A percentile compares a stretch with the other conserved stretches of the same genome.
phyloP scores from a whole-genome alignment of 306 rosid genomes.

The Luffa acutangula region DNA sequence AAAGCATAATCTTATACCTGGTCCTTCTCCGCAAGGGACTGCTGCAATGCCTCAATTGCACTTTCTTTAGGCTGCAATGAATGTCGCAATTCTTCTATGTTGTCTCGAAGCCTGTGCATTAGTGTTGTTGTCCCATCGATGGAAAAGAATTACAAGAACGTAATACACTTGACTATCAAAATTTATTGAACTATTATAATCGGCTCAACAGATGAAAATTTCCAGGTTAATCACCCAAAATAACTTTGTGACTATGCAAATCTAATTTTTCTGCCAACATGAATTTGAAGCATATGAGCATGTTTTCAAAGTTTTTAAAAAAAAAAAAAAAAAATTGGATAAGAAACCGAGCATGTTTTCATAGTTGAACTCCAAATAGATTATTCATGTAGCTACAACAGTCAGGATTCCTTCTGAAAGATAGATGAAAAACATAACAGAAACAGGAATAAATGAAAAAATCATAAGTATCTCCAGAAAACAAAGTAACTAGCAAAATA shows the following conservation, averaged over 20 bases:
- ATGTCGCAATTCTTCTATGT: slow-evolving; percentile 73
- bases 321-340: no score
- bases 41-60: slow-evolving; percentile 74
- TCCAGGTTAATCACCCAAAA: neutral
- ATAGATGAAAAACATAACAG: neutral
- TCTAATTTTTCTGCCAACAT: neutral
- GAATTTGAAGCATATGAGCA: neutral
- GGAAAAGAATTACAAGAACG: neutral
- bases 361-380: neutral
- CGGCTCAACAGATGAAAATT: neutral
- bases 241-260: neutral
- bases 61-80: slow-evolving; percentile 83
- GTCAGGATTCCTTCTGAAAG: neutral
- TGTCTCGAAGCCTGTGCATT: slow-evolving; percentile 72
- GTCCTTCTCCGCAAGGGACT: slow-evolving; percentile 74
- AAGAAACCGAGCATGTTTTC: neutral
- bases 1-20: slow-evolving; percentile 46
- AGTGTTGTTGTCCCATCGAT: neutral
- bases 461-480: neutral
- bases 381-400: neutral
- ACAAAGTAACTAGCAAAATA: neutral
- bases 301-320: neutral
- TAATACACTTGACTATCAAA: neutral
- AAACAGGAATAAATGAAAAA: neutral
- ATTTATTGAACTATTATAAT: neutral